Conservation (phyloP, 768 basidiomycete genomes). For the Ramaria rubella region DNA sequence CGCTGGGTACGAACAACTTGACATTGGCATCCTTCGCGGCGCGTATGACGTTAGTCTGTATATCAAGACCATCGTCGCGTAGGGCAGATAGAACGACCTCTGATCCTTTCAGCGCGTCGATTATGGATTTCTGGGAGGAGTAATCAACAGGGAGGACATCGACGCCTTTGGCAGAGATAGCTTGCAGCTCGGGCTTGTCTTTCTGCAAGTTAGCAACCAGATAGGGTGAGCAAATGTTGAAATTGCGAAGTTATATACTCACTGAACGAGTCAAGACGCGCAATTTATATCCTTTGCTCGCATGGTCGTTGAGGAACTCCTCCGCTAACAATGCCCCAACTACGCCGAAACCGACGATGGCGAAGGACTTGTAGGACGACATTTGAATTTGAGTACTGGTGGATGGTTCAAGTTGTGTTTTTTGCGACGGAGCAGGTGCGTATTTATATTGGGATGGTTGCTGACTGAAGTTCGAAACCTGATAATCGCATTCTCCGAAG, state of each 20-base stretch:
- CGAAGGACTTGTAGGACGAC: not conserved
- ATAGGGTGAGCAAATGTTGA: not conserved
- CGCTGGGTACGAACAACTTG: not conserved
- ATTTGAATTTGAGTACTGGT: too few species aligned
- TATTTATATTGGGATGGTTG: too few species aligned
- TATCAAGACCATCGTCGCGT: not conserved
- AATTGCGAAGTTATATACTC: not conserved
- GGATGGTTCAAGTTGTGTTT: too few species aligned
- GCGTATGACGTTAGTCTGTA: not conserved
- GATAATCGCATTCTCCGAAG: too few species aligned
- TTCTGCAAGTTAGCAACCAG: not conserved
- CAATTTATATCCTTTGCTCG: not conserved
- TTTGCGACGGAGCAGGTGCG: too few species aligned
- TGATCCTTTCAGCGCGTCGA: not conserved
- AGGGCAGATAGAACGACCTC: not conserved
- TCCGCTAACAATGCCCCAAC: not conserved
- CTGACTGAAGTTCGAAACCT: too few species aligned
- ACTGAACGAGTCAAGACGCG: not conserved
- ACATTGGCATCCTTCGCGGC: not conserved
- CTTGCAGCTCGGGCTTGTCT: not conserved
- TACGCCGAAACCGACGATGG: not conserved
- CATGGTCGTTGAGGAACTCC: not conserved
- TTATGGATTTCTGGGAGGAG: not conserved
- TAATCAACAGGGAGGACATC: not conserved
- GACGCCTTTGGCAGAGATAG: not conserved